These are phyloP conservation scores for Westerdykella aurantiaca DNA, from an alignment of 2,329 filamentous ascomycete genomes.

Conservation along the genomic window DNA sequence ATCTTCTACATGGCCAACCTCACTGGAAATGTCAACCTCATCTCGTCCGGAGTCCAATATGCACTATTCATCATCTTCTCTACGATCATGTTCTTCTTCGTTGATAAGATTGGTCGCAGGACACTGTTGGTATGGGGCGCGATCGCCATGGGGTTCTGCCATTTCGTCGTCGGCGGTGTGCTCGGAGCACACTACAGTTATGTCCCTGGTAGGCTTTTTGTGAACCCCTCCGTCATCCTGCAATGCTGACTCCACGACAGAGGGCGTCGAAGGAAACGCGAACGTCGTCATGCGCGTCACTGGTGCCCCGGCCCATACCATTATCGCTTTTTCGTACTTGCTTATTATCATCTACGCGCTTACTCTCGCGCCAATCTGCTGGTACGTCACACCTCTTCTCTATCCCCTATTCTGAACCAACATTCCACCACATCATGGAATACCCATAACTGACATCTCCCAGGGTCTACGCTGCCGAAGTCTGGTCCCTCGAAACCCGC, in stretches of 20 bases:
- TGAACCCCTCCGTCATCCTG: background rate
- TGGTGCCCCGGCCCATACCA: constrained; percentile 52
- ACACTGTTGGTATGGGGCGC: constrained; percentile 41
- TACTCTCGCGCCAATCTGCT: constrained; percentile 58
- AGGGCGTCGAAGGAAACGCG: constrained; percentile 42
- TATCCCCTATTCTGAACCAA: background rate
- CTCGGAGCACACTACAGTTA: constrained; percentile 39
- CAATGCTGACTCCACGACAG: constrained; percentile 4
- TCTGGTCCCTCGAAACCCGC: constrained; percentile 57
- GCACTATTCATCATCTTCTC: constrained; percentile 41
- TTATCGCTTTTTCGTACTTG: constrained; percentile 62
- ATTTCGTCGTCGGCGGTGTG: constrained; percentile 42
- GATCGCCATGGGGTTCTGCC: constrained; percentile 41
- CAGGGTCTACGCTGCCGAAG: constrained; percentile 56
- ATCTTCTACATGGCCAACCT: constrained; percentile 57
- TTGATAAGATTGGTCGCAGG: constrained; percentile 39
- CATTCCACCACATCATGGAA: background rate
- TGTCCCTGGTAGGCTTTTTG: constrained; percentile 31
- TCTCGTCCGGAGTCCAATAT: constrained; percentile 38
- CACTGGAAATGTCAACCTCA: constrained; percentile 45
- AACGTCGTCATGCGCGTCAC: constrained; percentile 52
- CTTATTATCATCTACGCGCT: constrained; percentile 59
- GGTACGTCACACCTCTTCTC: constrained; percentile 29
- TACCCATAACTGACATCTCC: background rate
- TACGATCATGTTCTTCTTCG: constrained; percentile 38